These are phyloP conservation scores for Lasiodiplodia theobromae DNA, from an alignment of 2,329 filamentous ascomycete species.

Conservation along the genomic window DNA sequence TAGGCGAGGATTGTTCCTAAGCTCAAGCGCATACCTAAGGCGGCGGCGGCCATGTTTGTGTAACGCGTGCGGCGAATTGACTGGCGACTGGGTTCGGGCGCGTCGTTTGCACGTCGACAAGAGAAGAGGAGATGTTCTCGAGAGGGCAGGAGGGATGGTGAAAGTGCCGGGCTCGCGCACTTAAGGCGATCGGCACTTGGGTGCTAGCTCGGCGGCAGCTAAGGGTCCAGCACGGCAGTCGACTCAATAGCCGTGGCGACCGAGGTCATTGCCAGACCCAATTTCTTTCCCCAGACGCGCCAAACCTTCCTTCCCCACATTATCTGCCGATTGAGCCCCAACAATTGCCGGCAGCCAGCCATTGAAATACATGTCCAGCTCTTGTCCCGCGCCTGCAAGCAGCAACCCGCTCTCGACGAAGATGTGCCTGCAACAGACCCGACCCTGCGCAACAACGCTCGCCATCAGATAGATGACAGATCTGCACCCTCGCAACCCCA, in stretches of 20 bases:
- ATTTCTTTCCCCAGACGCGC: constrained; percentile 9
- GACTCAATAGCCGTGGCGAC: constrained; percentile 19
- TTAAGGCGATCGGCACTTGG: constrained; percentile 10
- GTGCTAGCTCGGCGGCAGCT: not conserved
- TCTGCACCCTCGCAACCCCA: not conserved
- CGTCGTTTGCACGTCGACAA: not conserved
- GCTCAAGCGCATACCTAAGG: constrained; percentile 19
- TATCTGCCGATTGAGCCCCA: not conserved
- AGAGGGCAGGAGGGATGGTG: not conserved
- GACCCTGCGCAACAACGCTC: no score
- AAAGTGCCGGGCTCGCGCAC: not conserved
- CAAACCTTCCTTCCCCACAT: constrained; percentile 24
- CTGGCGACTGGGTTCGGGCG: not conserved
- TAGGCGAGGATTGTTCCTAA: not conserved
- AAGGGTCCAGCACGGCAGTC: constrained; percentile 7
- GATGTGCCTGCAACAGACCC: not conserved
- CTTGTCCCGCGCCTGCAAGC: not conserved
- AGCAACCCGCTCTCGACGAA: not conserved
- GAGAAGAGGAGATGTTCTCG: no score
- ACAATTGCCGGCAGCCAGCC: constrained; percentile 15
- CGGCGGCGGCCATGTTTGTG: constrained; percentile 13
- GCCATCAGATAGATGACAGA: not conserved
- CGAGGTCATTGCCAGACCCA: constrained; percentile 12
- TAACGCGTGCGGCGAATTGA: constrained; percentile 6
- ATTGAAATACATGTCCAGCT: not conserved